Base-by-base conservation (phyloP, 2,329 filamentous ascomycete genomes). In the Clarireedia sp. region DNA sequence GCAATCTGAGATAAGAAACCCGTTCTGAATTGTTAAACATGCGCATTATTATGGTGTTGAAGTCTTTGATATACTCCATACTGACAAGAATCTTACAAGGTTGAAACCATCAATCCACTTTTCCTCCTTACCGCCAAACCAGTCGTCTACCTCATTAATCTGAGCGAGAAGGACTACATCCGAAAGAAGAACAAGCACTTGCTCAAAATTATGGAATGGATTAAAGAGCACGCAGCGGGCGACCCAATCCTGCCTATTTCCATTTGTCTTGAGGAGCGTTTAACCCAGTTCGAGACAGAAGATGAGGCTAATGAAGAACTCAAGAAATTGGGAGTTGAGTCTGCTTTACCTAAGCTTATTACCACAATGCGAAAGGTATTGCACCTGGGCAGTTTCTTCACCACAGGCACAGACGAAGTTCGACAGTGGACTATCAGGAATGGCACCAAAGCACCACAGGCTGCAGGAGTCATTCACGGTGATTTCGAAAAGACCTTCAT, bases 401-500 rank as follows among this genome's bases (percentile, higher is more conserved):
- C 94, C 52, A 91, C 87, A 36, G 94, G 94, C 67, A 75, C 90
- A 23, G 95, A 99, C 70, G 94, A 99, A 76, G 94, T 99, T 62
- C 83, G 94, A 66, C 94, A 99, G 76, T 99, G 94, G 95, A 99
- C 94, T 24, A 90, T 99, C 70, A 85, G 94, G 57, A 91, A 89
- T 68, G 91, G 90, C 65, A 96, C 87, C 70, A 99, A 99, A 78
- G 94, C 94, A n/a, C 94, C 94, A 17, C 88, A 95, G 69, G 94
- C 94, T 47, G 94, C 94, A 38, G 94, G 94, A 79, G 94, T 99
- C 60, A 99, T 99, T 64, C 94, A 99, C 75, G 89, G 86, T 63
- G 94, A 99, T 71, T 97, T 99, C 64, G 94, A 99, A 74, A 99
- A 99, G 85, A 99, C 95, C 0, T 99, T 99, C 71, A 99, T 99